A percentile compares a stretch with the other conserved stretches of the same genome.
Evolutionary conservation across 345 rosid genomes (phyloP).

Genomic region (Sisymbrium irio): DNA sequence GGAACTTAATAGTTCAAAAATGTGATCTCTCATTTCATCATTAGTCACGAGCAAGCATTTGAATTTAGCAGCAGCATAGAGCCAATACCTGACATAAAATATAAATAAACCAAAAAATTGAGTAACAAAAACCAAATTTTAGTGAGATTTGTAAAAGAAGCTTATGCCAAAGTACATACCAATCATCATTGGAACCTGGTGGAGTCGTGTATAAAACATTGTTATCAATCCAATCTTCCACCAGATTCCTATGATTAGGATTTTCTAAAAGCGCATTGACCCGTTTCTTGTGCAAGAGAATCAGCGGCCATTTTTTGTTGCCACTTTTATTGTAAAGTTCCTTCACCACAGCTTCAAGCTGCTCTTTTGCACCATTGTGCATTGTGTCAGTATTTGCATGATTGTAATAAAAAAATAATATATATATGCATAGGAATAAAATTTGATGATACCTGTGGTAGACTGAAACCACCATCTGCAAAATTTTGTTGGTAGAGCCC

Average conservation of each 20-base stretch:
- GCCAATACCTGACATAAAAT: slow-evolving; percentile 64
- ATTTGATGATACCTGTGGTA: slow-evolving; percentile 58
- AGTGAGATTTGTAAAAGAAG: not conserved
- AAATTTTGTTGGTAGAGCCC: slow-evolving; percentile 91
- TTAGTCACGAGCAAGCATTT: slow-evolving; percentile 80
- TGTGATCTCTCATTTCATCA: slow-evolving; percentile 97
- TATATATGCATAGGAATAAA: not conserved
- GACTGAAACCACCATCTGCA: slow-evolving; percentile 73
- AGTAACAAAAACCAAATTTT: slow-evolving; percentile 6
- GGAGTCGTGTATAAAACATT: slow-evolving; percentile 73
- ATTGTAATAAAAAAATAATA: not conserved
- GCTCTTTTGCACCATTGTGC: slow-evolving; percentile 47
- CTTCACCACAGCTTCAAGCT: slow-evolving; percentile 81
- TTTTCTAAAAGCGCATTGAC: slow-evolving; percentile 54
- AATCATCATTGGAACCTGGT: slow-evolving; percentile 90
- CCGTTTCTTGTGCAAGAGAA: slow-evolving; percentile 75
- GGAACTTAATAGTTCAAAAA: slow-evolving; percentile 72
- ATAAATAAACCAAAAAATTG: not conserved
- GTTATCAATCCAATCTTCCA: slow-evolving; percentile 65
- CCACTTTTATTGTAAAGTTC: slow-evolving; percentile 49
- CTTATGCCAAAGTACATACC: slow-evolving; percentile 40
- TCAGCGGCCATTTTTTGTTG: slow-evolving; percentile 64
- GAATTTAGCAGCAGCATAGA: slow-evolving; percentile 77
- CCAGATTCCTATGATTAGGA: slow-evolving; percentile 47
- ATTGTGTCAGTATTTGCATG: slow-evolving; percentile 1